These are phyloP conservation scores for Elaeagnus macrophylla DNA, from an alignment of 306 rosid genomes.

Conservation along the genomic window DNA sequence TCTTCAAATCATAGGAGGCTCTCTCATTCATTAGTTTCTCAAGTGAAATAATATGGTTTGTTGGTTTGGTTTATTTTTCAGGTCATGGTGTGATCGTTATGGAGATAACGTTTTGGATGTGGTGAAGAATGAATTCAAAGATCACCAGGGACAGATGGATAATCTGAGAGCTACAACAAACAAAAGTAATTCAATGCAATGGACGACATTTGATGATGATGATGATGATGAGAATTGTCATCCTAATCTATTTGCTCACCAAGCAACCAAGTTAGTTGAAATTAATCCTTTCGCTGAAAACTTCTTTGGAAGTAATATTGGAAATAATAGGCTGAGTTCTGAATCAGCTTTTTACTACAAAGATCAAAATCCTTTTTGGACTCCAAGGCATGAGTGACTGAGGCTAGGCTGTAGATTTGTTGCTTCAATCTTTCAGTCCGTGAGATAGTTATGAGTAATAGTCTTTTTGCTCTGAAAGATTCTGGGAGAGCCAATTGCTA, in stretches of 20 bases:
- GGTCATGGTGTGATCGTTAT: slow-evolving; percentile 70
- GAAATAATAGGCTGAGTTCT: slow-evolving; percentile 33
- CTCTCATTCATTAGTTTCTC: neutral
- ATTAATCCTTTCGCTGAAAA: slow-evolving; percentile 16
- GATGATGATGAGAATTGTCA: slow-evolving; percentile 71
- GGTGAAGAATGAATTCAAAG: slow-evolving; percentile 83
- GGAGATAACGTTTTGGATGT: slow-evolving; percentile 69
- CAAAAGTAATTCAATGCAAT: slow-evolving; percentile 46
- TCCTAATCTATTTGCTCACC: slow-evolving; percentile 54
- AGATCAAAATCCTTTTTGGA: slow-evolving; percentile 45
- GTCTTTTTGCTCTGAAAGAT: too few species aligned
- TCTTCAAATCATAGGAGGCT: too few species aligned
- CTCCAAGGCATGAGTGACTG: slow-evolving; percentile 17
- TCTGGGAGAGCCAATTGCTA: too few species aligned
- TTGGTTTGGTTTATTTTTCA: slow-evolving; percentile 2
- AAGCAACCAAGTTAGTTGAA: neutral
- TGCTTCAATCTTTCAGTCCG: too few species aligned
- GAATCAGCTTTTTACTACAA: slow-evolving; percentile 25
- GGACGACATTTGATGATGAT: slow-evolving; percentile 71
- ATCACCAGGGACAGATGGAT: slow-evolving; percentile 72
- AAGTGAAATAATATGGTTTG: neutral
- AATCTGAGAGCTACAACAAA: slow-evolving; percentile 36
- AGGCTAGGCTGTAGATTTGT: too few species aligned
- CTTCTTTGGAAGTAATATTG: slow-evolving; percentile 10
- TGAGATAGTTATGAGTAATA: too few species aligned